These are phyloP conservation scores for Sporisorium graminicola DNA, from an alignment of 1,284 basidiomycete genomes.

Conservation along the genomic window DNA sequence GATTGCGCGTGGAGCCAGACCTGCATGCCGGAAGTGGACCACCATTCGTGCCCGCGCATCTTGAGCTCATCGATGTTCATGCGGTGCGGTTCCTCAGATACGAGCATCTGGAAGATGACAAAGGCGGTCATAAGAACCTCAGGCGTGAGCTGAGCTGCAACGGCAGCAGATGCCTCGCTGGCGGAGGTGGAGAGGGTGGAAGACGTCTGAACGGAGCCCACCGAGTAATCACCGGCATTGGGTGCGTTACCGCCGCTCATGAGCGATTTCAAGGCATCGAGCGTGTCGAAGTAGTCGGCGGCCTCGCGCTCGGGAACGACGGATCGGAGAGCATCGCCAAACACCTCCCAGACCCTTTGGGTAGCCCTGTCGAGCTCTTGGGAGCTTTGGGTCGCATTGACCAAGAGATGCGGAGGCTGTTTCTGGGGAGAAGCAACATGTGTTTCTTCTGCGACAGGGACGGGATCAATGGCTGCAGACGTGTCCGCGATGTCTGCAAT, in stretches of 20 bases:
- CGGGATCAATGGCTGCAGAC: slow-evolving; percentile 29
- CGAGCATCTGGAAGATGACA: slow-evolving; percentile 59
- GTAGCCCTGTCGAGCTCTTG: slow-evolving; percentile 61
- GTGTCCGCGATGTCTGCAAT: slow-evolving; percentile 21
- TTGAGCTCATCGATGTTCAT: slow-evolving; percentile 62
- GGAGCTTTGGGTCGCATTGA: slow-evolving; percentile 34
- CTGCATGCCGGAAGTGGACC: slow-evolving; percentile 51
- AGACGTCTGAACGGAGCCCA: slow-evolving; percentile 44
- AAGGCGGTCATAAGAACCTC: slow-evolving; percentile 57
- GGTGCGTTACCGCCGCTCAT: slow-evolving; percentile 40
- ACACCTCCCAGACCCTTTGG: slow-evolving; percentile 55
- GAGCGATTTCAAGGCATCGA: slow-evolving; percentile 42
- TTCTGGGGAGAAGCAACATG: neutral
- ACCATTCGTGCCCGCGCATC: slow-evolving; percentile 54
- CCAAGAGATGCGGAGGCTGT: slow-evolving; percentile 13
- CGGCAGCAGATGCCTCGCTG: slow-evolving; percentile 31
- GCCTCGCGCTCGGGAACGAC: slow-evolving; percentile 47
- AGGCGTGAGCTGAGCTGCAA: slow-evolving; percentile 44
- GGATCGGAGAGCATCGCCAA: slow-evolving; percentile 62
- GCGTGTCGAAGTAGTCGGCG: slow-evolving; percentile 56
- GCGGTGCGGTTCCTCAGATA: slow-evolving; percentile 45
- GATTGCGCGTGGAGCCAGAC: slow-evolving; percentile 37
- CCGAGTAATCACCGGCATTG: slow-evolving; percentile 45
- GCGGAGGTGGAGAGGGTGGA: slow-evolving; percentile 30
- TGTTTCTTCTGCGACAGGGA: neutral